These are phyloP conservation scores for Hsuehochloa calcarea DNA, from an alignment of 176 grass and related monocot genomes.

Conservation along the genomic window DNA sequence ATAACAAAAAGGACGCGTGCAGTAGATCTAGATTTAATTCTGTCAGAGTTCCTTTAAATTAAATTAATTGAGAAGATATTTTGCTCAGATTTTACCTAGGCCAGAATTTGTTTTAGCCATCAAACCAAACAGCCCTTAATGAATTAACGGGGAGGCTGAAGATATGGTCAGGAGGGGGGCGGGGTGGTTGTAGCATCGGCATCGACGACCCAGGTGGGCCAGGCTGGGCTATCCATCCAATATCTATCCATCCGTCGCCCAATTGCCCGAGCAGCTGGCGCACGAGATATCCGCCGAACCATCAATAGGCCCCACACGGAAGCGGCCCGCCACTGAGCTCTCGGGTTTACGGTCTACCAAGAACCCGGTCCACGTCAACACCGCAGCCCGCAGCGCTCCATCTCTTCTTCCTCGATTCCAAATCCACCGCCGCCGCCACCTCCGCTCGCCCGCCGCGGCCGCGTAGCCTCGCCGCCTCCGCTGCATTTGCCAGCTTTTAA, in stretches of 20 bases:
- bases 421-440: neutral
- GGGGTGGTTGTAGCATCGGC: neutral
- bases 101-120: too few relatives aligned
- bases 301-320: slow-evolving; percentile 11
- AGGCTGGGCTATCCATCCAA: slow-evolving; percentile 19
- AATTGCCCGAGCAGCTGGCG: neutral
- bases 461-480: neutral
- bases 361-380: slow-evolving; percentile 18
- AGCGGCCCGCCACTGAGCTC: neutral
- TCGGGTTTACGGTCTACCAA: neutral
- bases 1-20: too few relatives aligned
- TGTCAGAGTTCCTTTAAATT: too few relatives aligned
- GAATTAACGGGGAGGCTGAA: neutral
- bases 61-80: too few relatives aligned
- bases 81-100: too few relatives aligned
- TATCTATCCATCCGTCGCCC: neutral
- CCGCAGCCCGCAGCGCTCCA: slow-evolving; percentile 6
- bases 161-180: slow-evolving; percentile 22
- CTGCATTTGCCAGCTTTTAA: neutral
- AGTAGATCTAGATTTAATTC: too few relatives aligned
- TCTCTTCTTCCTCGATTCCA: slow-evolving; percentile 25
- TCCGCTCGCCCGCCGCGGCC: too few relatives aligned
- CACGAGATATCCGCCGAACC: slow-evolving; percentile 17
- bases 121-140: too few relatives aligned
- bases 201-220: slow-evolving; percentile 39